phyloP scores from a whole-genome alignment of 805 yeast species.

The Starmera amethionina region DNA sequence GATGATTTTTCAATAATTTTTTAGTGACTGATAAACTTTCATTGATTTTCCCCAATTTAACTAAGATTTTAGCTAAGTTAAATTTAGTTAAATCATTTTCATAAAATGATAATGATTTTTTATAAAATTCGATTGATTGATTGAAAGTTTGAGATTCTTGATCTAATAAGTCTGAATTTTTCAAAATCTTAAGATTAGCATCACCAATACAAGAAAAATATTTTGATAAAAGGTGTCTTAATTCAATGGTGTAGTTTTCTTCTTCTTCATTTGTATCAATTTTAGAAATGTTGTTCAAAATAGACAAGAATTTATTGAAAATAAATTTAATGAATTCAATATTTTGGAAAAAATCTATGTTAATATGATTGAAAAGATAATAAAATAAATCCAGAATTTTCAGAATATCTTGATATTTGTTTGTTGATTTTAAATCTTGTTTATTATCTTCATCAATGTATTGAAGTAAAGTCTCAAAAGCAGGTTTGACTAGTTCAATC shows the following conservation, averaged over 20 bases:
- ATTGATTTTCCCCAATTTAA: constrained; percentile 31
- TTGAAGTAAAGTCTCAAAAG: constrained; percentile 17
- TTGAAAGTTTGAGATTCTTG: not conserved
- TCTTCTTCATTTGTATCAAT: too few species aligned
- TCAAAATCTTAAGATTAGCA: constrained; percentile 2
- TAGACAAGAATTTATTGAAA: not conserved
- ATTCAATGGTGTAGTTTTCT: too few species aligned
- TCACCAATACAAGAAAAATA: not conserved
- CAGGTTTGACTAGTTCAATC: constrained; percentile 17
- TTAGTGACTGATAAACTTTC: constrained; percentile 38
- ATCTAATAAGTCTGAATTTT: constrained; percentile 1
- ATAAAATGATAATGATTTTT: constrained; percentile 10
- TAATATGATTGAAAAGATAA: constrained; percentile 1
- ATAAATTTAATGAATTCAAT: constrained; percentile 2
- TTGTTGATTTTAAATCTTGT: too few species aligned
- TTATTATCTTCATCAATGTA: too few species aligned
- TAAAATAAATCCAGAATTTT: constrained; percentile 4
- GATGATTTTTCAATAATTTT: constrained; percentile 29
- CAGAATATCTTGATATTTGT: constrained; percentile 5
- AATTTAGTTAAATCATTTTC: constrained; percentile 11
- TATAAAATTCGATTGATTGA: constrained; percentile 2
- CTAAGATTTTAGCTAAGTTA: constrained; percentile 39
- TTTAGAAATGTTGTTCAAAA: not conserved
- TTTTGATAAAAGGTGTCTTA: not conserved
- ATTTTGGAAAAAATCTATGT: constrained; percentile 4